Percentiles rank a stretch among this genome's conserved stretches.
Evolutionary conservation across 768 basidiomycete genomes (phyloP).

Genomic region (Galerina sulciceps): DNA sequence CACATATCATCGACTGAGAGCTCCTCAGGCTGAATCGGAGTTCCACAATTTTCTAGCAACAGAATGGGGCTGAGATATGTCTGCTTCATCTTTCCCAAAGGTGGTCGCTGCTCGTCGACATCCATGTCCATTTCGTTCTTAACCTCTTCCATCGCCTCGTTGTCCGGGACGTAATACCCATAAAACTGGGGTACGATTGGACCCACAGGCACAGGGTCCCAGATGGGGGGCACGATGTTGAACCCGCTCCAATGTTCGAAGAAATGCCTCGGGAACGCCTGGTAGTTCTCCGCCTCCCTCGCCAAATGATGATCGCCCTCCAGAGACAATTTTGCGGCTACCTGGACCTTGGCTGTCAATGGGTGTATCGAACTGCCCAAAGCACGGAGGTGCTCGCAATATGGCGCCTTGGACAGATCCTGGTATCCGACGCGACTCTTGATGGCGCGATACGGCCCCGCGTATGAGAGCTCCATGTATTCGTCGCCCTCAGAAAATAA

Average conservation of each 20-base stretch:
- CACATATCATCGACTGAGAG: constrained; percentile 40
- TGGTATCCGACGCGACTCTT: constrained; percentile 33
- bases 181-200: constrained; percentile 68
- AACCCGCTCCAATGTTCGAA: constrained; percentile 56
- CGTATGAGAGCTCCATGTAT: constrained; percentile 12
- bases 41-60: constrained; percentile 45
- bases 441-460: constrained; percentile 27
- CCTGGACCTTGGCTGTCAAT: constrained; percentile 42
- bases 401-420: constrained; percentile 29
- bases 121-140: background rate
- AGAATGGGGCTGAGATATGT: constrained; percentile 40
- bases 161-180: constrained; percentile 52
- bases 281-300: constrained; percentile 48
- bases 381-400: constrained; percentile 32
- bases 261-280: constrained; percentile 46
- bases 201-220: constrained; percentile 47
- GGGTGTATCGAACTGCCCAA: constrained; percentile 22
- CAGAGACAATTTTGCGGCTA: constrained; percentile 50
- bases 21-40: constrained; percentile 20
- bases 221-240: constrained; percentile 45
- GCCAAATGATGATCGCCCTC: constrained; percentile 39
- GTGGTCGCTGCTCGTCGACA: background rate
- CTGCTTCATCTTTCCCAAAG: background rate
- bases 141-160: background rate
- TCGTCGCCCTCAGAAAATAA: constrained; percentile 2